Evolutionary conservation across 768 basidiomycete species (phyloP), one percentile per base, ranked within the genome.

Genomic region (Polyporus arcularius): DNA sequence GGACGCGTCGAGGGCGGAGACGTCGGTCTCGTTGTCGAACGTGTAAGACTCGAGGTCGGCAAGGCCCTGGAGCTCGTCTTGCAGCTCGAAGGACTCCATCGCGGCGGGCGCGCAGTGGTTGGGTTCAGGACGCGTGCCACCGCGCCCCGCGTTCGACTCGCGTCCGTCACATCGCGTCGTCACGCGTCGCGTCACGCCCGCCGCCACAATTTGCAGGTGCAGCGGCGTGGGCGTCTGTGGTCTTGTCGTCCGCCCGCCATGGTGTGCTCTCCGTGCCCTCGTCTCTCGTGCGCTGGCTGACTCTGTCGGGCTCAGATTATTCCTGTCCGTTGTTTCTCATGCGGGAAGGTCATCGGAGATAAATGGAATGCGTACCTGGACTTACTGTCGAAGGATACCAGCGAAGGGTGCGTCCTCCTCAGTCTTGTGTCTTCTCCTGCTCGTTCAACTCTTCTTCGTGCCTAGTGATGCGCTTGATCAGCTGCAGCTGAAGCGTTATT

Each of bases 261-360:
- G 56, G 60, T 63, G 10, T 40, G 38, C 54, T 12, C 45, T 7
- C 47, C 49, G 16, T 11, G 30, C 30, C 15, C 12, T 40, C 45
- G 4, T 26, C 9, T 39, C 4, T 51, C 53, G 46, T n/a, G 18
- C 15, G 50, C 45, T 40, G 16, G 32, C 18, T 32, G 9, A 41
- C 52, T 55, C 47, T 32, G 8, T 18, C 39, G 10, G 18, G 35
- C 16, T 26, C 68, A 96, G 96, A 98, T 98, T 62, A 96, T 97
- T 65, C 95, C 96, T 48, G 92, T 98, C 8, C 87, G 96, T 45
- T 96, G 95, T 67, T 97, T 97, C 71, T 94, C 95, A 15, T 96
- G 94, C 70, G 96, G 96, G 47, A 98, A 98, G 75, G 95, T 98
- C 63, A 89, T 98, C 43, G 94, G 96, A 50, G 94, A 98, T 79